These are phyloP conservation scores for Zalaria sp. DNA, from an alignment of 2,329 filamentous ascomycete species.

Conservation along the genomic window DNA sequence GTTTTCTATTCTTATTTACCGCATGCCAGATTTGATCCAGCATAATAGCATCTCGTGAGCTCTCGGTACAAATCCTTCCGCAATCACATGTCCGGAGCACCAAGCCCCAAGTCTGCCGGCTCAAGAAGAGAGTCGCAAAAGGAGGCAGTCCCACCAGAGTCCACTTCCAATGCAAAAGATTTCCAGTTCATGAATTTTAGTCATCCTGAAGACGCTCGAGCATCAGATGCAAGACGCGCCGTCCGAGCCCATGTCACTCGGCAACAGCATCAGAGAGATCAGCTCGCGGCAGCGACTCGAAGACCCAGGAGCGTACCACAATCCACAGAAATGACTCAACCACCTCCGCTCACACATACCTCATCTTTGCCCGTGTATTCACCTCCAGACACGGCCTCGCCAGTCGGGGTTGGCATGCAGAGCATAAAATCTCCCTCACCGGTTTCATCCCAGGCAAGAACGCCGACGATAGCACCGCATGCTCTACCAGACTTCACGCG, in stretches of 20 bases:
- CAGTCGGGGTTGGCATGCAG: too few species aligned
- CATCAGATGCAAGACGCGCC: conserved; percentile 13
- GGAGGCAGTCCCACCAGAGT: too few species aligned
- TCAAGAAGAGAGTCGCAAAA: background rate
- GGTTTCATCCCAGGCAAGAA: too few species aligned
- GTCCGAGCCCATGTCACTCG: conserved; percentile 20
- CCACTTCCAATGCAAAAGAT: background rate
- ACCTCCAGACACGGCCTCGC: too few species aligned
- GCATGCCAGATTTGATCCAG: too few species aligned
- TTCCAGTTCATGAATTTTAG: conserved; percentile 4
- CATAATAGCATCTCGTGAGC: too few species aligned
- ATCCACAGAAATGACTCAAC: background rate
- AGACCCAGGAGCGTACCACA: conserved; percentile 3
- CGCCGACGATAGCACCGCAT: too few species aligned
- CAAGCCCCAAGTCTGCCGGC: background rate
- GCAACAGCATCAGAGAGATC: conserved; percentile 13
- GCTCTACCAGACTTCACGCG: too few species aligned
- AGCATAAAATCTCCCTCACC: too few species aligned
- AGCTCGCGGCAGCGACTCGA: conserved; percentile 10
- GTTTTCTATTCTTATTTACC: too few species aligned
- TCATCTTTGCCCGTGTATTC: too few species aligned
- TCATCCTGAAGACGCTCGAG: conserved; percentile 18
- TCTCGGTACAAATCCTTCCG: background rate
- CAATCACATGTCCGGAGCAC: background rate
- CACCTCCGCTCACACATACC: too few species aligned